Evolutionary conservation across 768 basidiomycete genomes (phyloP).

Genomic region (Wakefieldia striispora): DNA sequence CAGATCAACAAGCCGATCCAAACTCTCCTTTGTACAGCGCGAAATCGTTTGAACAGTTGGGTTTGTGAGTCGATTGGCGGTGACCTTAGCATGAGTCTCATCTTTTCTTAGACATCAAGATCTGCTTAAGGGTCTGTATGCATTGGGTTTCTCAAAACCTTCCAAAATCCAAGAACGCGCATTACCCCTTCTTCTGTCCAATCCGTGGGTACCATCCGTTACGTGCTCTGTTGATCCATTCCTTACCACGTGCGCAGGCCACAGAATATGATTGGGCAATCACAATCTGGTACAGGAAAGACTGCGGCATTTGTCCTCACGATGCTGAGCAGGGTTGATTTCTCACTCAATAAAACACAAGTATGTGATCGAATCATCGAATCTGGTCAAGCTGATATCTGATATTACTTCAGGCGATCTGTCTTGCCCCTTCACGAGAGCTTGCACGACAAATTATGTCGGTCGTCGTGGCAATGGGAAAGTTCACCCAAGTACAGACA

Average conservation of each 20-base stretch:
- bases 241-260: slow-evolving; percentile 53
- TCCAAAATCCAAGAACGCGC: slow-evolving; percentile 99
- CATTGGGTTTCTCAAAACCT: slow-evolving; percentile 95
- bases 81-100: slow-evolving; percentile 4
- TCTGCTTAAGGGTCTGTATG: slow-evolving; percentile 90
- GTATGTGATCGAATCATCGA: slow-evolving; percentile 37
- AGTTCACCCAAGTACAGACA: slow-evolving; percentile 89
- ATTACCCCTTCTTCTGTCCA: slow-evolving; percentile 81
- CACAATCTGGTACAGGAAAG: slow-evolving; percentile 98
- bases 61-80: slow-evolving; percentile 60
- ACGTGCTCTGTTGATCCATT: slow-evolving; percentile 2
- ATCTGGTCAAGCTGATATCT: not conserved
- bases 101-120: slow-evolving; percentile 63
- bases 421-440: slow-evolving; percentile 97
- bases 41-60: slow-evolving; percentile 94
- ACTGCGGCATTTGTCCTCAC: slow-evolving; percentile 97
- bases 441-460: slow-evolving; percentile 97
- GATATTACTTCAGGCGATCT: slow-evolving; percentile 65
- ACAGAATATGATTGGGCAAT: slow-evolving; percentile 98
- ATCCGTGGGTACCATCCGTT: slow-evolving; percentile 63
- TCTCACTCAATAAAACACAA: slow-evolving; percentile 77
- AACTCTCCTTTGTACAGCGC: slow-evolving; percentile 94
- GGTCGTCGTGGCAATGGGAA: slow-evolving; percentile 91
- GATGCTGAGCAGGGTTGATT: slow-evolving; percentile 94
- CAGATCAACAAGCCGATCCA: slow-evolving; percentile 93